Evolutionary conservation across 1,284 basidiomycete species (phyloP), one percentile per base, ranked within the genome.

Genomic region (Wallemia mellicola): DNA sequence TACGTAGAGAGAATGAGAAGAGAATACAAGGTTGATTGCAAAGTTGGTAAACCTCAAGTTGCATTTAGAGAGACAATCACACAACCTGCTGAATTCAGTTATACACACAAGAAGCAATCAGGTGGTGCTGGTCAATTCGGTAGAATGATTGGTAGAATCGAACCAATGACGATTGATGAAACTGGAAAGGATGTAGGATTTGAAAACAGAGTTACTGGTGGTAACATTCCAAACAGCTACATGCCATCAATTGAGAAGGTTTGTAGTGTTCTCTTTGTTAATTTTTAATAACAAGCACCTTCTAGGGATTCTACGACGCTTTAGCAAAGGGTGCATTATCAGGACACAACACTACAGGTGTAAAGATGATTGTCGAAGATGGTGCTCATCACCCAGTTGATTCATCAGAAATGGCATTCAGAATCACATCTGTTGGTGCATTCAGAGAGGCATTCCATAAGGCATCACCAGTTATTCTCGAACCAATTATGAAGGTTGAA

Each of bases 1-100:
- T 98, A 99, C 72, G 92, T 96, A 62, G 94, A 98, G 71, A 84
- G 94, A 55, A 96, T 99, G 89, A 82, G 81, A 65, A 82, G 94
- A 61, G 94, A 99, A 72, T 99, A 99, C 74, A 86, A 86, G 63
- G 86, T 92, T 26, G 80, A 86, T 30, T 95, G 89, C 68, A 78
- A 80, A 11, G 96, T 92, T 1, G 92, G 94, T 62, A 92, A 92
- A 71, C 94, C 94, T 14, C 83, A 85, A 25, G 94, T 98, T 56
- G 91, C 92, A 1, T 99, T 92, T 78, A 80, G 91, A 58, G 94
- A 99, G 73, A 89, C 91, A 0, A 81, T 96, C 68, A 83, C 83
- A 1, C 76, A 82, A 64, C 76, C 78, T 30, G 79, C 83, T 5
- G 77, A 82, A 59, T 98, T 98, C 72, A 76, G 77, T 62, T 95